A percentile compares a stretch with the other conserved stretches of the same genome.
These are phyloP conservation scores for Lactifluus subvellereus DNA, from an alignment of 768 basidiomycete genomes.

Conservation along the genomic window DNA sequence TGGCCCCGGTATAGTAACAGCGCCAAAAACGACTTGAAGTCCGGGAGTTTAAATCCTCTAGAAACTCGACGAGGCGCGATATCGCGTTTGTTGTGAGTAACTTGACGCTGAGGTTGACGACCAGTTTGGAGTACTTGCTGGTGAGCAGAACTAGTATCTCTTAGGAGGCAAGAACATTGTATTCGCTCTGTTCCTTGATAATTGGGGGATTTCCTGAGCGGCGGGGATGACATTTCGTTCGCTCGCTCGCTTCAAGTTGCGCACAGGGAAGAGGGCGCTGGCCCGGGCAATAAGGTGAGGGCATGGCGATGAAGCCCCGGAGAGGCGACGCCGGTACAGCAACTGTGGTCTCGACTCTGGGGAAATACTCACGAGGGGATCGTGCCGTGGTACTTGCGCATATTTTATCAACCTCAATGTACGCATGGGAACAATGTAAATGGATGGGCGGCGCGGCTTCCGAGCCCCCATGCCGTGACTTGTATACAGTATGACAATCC, in stretches of 20 bases:
- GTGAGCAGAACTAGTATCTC: slow-evolving; percentile 64
- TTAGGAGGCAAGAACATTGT: slow-evolving; percentile 81
- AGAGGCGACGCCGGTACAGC: slow-evolving; percentile 28
- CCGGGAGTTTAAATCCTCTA: slow-evolving; percentile 96
- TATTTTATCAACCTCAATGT: too few species aligned
- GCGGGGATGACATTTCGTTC: slow-evolving; percentile 20
- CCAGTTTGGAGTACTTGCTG: slow-evolving; percentile 75
- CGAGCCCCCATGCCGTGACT: too few species aligned
- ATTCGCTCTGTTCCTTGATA: slow-evolving; percentile 82
- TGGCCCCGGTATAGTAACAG: slow-evolving; percentile 61
- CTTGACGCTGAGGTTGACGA: slow-evolving; percentile 64
- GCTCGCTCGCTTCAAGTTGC: slow-evolving; percentile 11
- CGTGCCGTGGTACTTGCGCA: slow-evolving; percentile 31
- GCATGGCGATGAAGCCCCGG: slow-evolving; percentile 11
- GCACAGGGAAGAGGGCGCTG: slow-evolving; percentile 15
- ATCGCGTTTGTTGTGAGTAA: slow-evolving; percentile 94
- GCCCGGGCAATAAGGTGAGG: too few species aligned
- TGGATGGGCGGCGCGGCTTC: too few species aligned
- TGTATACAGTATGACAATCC: too few species aligned
- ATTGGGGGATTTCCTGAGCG: slow-evolving; percentile 43
- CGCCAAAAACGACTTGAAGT: slow-evolving; percentile 98
- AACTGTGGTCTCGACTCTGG: slow-evolving; percentile 30
- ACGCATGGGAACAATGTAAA: too few species aligned
- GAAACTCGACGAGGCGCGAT: slow-evolving; percentile 87
- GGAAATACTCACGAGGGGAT: slow-evolving; percentile 61